phyloP scores from a whole-genome alignment of 345 rosid genomes.

The Brassica juncea region DNA sequence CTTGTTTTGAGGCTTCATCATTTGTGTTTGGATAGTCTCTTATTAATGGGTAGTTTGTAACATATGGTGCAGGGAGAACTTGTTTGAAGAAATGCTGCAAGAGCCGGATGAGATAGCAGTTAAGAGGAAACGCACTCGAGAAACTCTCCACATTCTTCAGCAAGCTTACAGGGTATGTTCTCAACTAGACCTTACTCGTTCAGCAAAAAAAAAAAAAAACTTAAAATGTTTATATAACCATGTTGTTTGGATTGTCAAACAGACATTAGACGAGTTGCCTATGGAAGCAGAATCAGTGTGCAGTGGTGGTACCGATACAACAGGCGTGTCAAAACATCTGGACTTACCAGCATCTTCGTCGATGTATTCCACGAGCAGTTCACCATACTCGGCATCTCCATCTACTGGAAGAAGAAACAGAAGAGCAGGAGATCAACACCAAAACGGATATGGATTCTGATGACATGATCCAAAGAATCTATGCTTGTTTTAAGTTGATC shows the following conservation, averaged over 20 bases:
- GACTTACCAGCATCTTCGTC: constrained; percentile 63
- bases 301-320: constrained; percentile 60
- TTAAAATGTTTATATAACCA: background rate
- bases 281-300: constrained; percentile 82
- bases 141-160: constrained; percentile 81
- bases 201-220: background rate
- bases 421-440: constrained; percentile 65
- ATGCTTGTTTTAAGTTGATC: background rate
- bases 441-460: background rate
- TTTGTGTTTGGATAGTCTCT: constrained; percentile 21
- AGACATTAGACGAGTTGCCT: constrained; percentile 96
- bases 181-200: constrained; percentile 3
- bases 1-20: background rate
- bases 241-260: constrained; percentile 8
- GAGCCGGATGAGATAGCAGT: constrained; percentile 88
- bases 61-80: constrained; percentile 71
- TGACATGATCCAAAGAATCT: background rate
- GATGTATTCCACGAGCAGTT: constrained; percentile 46
- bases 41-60: background rate
- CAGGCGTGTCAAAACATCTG: constrained; percentile 73
- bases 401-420: constrained; percentile 56
- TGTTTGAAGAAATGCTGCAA: constrained; percentile 98
- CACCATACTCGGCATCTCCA: constrained; percentile 54
- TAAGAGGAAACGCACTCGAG: constrained; percentile 84
- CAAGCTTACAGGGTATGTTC: constrained; percentile 86